A percentile compares a stretch with the other conserved stretches of the same genome.
Evolutionary conservation across 768 basidiomycete species (phyloP).

Genomic region (Suillus occidentalis): DNA sequence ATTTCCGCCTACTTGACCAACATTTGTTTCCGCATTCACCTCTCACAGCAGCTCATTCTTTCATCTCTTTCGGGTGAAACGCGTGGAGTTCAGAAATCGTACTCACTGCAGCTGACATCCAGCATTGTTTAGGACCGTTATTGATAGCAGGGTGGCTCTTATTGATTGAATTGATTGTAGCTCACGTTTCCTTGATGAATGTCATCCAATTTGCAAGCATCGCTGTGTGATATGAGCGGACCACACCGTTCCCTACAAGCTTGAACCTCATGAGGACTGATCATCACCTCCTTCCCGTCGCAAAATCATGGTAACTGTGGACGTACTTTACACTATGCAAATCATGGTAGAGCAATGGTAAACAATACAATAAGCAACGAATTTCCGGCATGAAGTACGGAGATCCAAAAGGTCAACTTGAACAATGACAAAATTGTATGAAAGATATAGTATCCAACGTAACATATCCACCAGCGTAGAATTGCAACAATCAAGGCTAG

Average conservation of each 20-base stretch:
- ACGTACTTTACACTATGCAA: neutral
- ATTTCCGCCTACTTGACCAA: slow-evolving; percentile 2
- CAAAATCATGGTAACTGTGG: neutral
- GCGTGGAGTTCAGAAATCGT: neutral
- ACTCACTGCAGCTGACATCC: slow-evolving; percentile 7
- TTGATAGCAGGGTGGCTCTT: slow-evolving; percentile 7
- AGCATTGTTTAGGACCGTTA: slow-evolving; percentile 8
- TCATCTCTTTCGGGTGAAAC: neutral
- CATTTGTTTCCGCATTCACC: slow-evolving; percentile 3
- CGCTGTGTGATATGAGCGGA: neutral
- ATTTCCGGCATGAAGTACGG: neutral
- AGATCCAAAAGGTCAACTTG: neutral
- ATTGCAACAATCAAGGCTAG: slow-evolving; percentile 20
- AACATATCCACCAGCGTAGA: neutral
- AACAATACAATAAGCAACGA: neutral
- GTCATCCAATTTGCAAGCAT: neutral
- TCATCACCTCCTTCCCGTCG: neutral
- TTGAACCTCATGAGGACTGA: neutral
- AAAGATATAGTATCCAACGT: neutral
- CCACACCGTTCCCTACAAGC: neutral
- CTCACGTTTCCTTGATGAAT: slow-evolving; percentile 2
- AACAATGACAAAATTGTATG: neutral
- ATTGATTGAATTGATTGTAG: slow-evolving; percentile 8
- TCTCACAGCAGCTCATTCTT: slow-evolving; percentile 7
- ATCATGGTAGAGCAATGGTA: neutral